Conservation (phyloP, 2,329 filamentous ascomycete species). For the Paraphoma chrysanthemicola region DNA sequence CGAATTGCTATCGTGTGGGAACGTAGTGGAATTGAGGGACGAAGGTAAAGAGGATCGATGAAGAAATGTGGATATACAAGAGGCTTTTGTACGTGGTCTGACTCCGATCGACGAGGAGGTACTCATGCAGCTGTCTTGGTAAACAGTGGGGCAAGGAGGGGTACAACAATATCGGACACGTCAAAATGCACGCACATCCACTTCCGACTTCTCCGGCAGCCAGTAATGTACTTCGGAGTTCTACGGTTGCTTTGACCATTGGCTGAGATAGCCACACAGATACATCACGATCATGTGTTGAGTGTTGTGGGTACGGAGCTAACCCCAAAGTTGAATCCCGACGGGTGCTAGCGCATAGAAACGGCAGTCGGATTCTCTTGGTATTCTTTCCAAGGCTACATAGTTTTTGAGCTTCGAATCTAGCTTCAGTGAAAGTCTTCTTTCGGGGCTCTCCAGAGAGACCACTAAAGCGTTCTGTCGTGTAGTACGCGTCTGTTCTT, state of each 20-base stretch:
- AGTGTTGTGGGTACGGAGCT: neutral
- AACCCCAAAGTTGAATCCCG: too few species aligned
- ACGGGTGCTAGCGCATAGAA: too few species aligned
- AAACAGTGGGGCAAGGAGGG: conserved; percentile 22
- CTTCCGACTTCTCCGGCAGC: neutral
- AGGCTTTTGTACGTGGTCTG: neutral
- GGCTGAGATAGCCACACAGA: too few species aligned
- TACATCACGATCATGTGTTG: neutral
- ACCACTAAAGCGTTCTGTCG: too few species aligned
- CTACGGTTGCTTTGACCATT: too few species aligned
- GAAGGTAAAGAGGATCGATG: neutral
- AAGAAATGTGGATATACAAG: neutral
- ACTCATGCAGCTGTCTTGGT: conserved; percentile 11
- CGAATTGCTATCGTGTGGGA: neutral
- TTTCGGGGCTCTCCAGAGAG: too few species aligned
- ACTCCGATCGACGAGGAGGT: neutral
- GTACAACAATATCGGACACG: conserved; percentile 1
- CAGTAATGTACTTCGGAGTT: neutral
- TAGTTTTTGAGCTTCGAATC: too few species aligned
- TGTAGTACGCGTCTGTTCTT: too few species aligned
- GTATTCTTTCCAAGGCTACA: too few species aligned
- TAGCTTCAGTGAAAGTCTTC: too few species aligned
- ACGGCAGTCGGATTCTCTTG: too few species aligned
- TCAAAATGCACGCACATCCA: neutral
- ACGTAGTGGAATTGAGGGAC: neutral